These are phyloP conservation scores for Effrenium voratum DNA, from an alignment of 73 alveolate genomes.

Conservation along the genomic window DNA sequence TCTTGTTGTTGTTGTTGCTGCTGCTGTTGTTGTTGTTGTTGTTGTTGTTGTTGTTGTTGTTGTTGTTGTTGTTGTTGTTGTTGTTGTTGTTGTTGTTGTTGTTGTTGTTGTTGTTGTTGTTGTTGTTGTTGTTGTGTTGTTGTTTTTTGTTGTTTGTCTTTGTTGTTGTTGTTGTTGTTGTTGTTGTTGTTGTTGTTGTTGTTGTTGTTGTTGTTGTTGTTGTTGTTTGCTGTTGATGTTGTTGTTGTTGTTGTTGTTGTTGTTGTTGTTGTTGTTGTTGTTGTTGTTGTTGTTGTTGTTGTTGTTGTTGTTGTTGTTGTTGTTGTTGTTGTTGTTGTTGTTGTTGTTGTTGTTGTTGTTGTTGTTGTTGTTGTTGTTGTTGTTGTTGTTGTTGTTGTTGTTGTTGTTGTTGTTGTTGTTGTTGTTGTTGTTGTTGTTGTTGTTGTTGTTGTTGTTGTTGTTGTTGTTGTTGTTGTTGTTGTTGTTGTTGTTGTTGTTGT, in stretches of 20 bases:
- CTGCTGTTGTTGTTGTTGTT: too few relatives aligned
- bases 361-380: background rate
- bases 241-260: too few relatives aligned
- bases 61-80: too few relatives aligned
- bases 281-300: background rate
- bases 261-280: too few relatives aligned
- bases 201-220: background rate
- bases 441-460: background rate
- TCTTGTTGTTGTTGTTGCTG: too few relatives aligned
- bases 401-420: background rate
- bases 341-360: background rate
- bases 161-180: background rate
- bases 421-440: background rate
- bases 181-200: too few relatives aligned
- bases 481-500: background rate
- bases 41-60: too few relatives aligned
- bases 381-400: background rate
- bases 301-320: background rate
- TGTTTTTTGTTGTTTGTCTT: too few relatives aligned
- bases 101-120: too few relatives aligned
- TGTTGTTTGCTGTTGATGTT: background rate
- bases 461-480: background rate
- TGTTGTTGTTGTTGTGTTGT: too few relatives aligned
- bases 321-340: too few relatives aligned
- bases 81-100: too few relatives aligned